Conservation (phyloP, 352 stramenopile genomes). For the Phytophthora megakarya region DNA sequence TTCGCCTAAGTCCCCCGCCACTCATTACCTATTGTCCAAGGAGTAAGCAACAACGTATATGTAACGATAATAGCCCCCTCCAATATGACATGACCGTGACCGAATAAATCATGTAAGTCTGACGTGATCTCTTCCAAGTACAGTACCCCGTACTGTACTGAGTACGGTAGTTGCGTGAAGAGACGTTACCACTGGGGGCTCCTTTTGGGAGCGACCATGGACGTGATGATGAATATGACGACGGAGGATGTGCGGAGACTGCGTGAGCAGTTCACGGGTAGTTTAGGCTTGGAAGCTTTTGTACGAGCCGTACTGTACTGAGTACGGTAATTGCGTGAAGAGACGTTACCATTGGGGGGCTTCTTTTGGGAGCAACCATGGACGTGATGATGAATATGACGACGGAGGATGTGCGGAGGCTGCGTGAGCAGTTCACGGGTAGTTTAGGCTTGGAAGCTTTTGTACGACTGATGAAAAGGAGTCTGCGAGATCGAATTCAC, state of each 20-base stretch:
- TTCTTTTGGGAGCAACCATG: constrained; percentile 44
- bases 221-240: constrained; percentile 89
- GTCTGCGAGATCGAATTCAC: constrained; percentile 67
- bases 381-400: constrained; percentile 90
- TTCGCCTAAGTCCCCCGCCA: constrained; percentile 35
- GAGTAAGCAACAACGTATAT: constrained; percentile 23
- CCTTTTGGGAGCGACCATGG: constrained; percentile 51
- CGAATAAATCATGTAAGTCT: not conserved
- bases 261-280: constrained; percentile 54
- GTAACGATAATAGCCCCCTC: constrained; percentile 2
- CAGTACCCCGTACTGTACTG: too few species aligned
- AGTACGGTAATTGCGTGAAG: not conserved
- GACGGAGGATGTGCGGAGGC: constrained; percentile 69
- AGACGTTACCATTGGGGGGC: constrained; percentile 1
- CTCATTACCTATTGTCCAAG: constrained; percentile 39
- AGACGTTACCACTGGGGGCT: constrained; percentile 1
- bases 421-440: constrained; percentile 58
- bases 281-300: constrained; percentile 67
- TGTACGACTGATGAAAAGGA: constrained; percentile 71
- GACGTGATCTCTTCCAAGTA: constrained; percentile 1
- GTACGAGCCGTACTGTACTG: too few species aligned
- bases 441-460: constrained; percentile 69
- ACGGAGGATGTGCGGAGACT: constrained; percentile 74
- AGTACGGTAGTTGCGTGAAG: not conserved
- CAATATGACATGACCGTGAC: constrained; percentile 23